Evolutionary conservation across 2,329 filamentous ascomycete genomes (phyloP), one percentile per base, ranked within the genome.

Genomic region (Dothiorella sarmentorum): DNA sequence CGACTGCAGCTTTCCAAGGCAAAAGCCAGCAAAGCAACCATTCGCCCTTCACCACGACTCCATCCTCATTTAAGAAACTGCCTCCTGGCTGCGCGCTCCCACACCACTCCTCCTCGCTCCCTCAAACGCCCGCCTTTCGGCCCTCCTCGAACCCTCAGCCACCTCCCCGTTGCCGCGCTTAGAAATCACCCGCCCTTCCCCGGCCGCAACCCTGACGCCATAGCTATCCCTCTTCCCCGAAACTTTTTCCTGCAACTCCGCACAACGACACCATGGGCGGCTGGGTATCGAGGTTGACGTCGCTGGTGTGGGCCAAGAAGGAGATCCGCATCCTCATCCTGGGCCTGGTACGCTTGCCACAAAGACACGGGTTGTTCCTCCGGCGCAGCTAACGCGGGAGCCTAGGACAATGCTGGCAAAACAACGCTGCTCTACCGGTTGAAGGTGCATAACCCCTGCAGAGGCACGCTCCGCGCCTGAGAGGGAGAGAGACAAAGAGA

Each of bases 251-350:
- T 15, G 22, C 43, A 26, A 31, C 40, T 38, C 17, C 26, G 4
- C 40, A 44, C 43, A 47, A 49, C 43, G 31, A 42, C 35, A 52
- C 35, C 33, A 85, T 85, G 82, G 82, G 82, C 63, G 81, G 75
- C 63, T 80, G 78, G 62, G 71, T 85, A 63, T 84, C 82, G 58
- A 76, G 79, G 62, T 75, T 84, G 65, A 79, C 91, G 68, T 89
- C 88, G 56, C 78, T 95, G 62, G 68, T 96, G 62, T 97, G 89
- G 87, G 80, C 89, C 40, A 97, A 97, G 82, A 99, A 97, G 80
- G 94, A 99, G 79, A 97, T 97, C 64, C 82, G 94, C 68, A 99
- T 99, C 77, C 77, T 99, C 74, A 97, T 97, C 66, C 78, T 97
- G 61, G 92, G 92, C 69, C 84, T 97, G 77, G 92, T 97, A 87